Base-by-base conservation (phyloP, 2,329 filamentous ascomycete species). In the Aspergillus spinulosporus region DNA sequence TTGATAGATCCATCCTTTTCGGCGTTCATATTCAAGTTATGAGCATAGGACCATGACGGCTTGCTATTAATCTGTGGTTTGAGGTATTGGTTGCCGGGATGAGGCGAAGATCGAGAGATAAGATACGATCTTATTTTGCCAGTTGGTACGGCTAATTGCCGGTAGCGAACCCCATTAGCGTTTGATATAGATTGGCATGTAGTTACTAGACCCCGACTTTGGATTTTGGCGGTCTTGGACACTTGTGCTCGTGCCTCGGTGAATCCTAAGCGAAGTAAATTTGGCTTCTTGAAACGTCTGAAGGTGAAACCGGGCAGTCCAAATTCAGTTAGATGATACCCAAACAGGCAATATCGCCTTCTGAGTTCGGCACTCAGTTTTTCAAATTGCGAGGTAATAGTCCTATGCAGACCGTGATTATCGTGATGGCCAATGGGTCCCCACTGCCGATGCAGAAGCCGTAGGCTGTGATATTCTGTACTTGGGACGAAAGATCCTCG, bases 41-140 rank as follows among this genome's bases (percentile, higher is more conserved):
- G 11, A 37, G 34, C 34, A 8, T 12, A 37, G 34, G 4, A 12
- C 34, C 4, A 37, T 37, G 34, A 4, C n/a, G n/a, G 34, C 11
- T 12, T 37, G 34, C 4, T 37, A 12, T 12, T 37, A 37, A 28
- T 44, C 42, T 6, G 4, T 29, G 21, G 26, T 44, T 29, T 9
- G 42, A 44, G 42, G 28, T 44, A 44, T 44, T 11, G 28, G 28
- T 44, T 15, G 21, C 32, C 31, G 15, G 11, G n/a, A 49, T 11
- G 32, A 37, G 3, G 49, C 12, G 36, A 50, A 42, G 34, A 42
- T 31, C 48, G 46, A 49, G 46, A 15, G 32, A 39, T 49, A 32
- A 28, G 46, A 49, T 49, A 37, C 34, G 9, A 37, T 37, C 11
- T 7, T 26, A 31, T 7, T 21, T 21, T 21, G 21, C 21, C 21